Base-by-base conservation (phyloP, 2,329 filamentous ascomycete species). In the Colletotrichum graminicola region DNA sequence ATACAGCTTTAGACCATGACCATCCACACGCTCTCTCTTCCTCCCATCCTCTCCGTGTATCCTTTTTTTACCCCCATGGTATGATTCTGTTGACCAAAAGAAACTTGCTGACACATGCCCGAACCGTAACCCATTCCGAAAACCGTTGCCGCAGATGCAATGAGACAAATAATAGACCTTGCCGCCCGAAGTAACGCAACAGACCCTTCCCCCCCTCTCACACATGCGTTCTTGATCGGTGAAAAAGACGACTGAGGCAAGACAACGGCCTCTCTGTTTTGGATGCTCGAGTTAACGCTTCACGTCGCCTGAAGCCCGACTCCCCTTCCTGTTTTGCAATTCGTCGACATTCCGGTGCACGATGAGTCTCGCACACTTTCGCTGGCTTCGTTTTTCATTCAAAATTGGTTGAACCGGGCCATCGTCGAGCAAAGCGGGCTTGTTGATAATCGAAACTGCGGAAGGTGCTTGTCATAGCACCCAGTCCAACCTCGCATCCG, bases 101-200 rank as follows among this genome's bases (percentile, higher is more conserved):
- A 71, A 61, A 64, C 52, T 63, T 69, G 60, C 49, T 71, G 54
- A 68, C 65, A 54, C 54, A 71, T 71, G 69, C 65, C 69, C 54
- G 47, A 69, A 69, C 69, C 69, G 47, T 71, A 55, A 68, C 54
- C 65, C 65, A 69, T 71, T 68, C 66, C 68, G 51, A 67, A 61
- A 51, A 54, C 68, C 69, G 65, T 71, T 71, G 65, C 59, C 56
- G 69, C 69, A 71, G 65, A 71, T 71, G 69, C 69, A 68, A 64
- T 71, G 59, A 71, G 65, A 68, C 60, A 71, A 63, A 71, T 43
- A 64, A 68, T 47, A 63, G 52, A 71, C 69, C 67, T 59, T 70
- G 54, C 65, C 65, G 39, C 65, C 69, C 69, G 26, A 56, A 56
- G 43, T 64, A 68, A 71, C 54, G 32, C 59, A 68, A 64, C 32